A percentile compares a stretch with the other conserved stretches of the same genome.
Evolutionary conservation across 139 green algal genomes (phyloP).

Genomic region (Astrephomene gubernaculifera): DNA sequence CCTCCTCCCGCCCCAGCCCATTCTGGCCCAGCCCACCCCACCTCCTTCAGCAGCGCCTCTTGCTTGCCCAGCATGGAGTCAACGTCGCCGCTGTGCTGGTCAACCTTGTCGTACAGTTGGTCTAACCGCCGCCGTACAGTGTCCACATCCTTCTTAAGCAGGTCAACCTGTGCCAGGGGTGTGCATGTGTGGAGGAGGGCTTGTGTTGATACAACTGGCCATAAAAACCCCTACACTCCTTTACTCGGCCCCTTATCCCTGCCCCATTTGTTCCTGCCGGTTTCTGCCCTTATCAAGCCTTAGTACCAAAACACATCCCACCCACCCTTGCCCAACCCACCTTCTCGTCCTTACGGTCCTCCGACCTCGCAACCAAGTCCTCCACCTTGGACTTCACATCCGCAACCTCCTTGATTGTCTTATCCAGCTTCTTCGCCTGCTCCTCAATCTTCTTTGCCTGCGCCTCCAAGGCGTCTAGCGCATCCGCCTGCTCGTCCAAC

Average conservation of each 20-base stretch:
- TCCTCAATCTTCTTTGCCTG: neutral
- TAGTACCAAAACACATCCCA: neutral
- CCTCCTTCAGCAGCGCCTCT: constrained; percentile 21
- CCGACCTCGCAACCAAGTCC: too few relatives aligned
- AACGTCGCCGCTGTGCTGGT: neutral
- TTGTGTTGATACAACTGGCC: too few relatives aligned
- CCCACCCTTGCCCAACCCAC: neutral
- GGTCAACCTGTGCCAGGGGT: neutral
- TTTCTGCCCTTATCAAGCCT: too few relatives aligned
- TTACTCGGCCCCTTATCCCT: too few relatives aligned
- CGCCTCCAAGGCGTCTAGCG: neutral
- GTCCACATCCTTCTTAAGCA: neutral
- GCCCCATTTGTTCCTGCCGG: too few relatives aligned
- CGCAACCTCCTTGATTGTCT: neutral
- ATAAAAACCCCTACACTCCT: too few relatives aligned
- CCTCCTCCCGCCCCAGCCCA: too few relatives aligned
- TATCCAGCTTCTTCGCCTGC: neutral
- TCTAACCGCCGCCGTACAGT: constrained; percentile 9
- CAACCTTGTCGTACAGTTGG: constrained; percentile 1
- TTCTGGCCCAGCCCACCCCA: neutral
- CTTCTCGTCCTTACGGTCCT: neutral
- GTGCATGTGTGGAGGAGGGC: too few relatives aligned
- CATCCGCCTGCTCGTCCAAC: constrained; percentile 26
- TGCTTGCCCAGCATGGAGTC: constrained; percentile 22
- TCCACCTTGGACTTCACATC: neutral